Percentiles rank a stretch among this genome's conserved stretches.
These are phyloP conservation scores for Ophiosphaerella narmari DNA, from an alignment of 2,329 filamentous ascomycete genomes.

Conservation along the genomic window DNA sequence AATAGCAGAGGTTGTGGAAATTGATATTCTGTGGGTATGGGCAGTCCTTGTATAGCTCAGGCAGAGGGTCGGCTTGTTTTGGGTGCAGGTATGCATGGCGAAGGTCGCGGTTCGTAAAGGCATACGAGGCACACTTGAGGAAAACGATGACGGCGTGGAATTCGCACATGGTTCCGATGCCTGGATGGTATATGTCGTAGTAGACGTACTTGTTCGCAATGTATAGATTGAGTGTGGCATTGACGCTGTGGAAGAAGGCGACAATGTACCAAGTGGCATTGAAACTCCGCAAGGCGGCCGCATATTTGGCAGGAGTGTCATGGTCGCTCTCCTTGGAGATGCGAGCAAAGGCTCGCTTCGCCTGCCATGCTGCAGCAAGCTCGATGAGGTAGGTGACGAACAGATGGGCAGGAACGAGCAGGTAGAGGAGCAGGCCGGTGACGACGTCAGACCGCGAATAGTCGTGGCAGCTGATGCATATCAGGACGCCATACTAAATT, in stretches of 20 bases:
- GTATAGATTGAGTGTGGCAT: conserved; percentile 78
- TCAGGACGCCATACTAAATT: conserved; percentile 84
- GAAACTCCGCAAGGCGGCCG: conserved; percentile 67
- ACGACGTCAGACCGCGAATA: conserved; percentile 78
- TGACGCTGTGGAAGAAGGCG: conserved; percentile 79
- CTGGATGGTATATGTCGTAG: conserved; percentile 86
- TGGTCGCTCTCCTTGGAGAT: conserved; percentile 51
- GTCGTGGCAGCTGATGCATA: conserved; percentile 88
- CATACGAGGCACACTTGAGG: conserved; percentile 95
- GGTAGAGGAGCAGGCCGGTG: conserved; percentile 77
- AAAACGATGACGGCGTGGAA: conserved; percentile 93
- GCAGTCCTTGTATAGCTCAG: conserved; percentile 79
- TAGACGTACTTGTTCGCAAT: conserved; percentile 87
- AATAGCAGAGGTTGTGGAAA: conserved; percentile 84
- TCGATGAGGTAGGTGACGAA: conserved; percentile 92
- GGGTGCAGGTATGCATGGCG: conserved; percentile 88
- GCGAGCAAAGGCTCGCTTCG: conserved; percentile 68
- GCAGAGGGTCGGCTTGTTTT: conserved; percentile 70
- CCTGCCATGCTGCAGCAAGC: conserved; percentile 77
- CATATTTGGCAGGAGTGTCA: conserved; percentile 59
- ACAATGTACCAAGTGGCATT: conserved; percentile 78
- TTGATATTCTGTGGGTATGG: conserved; percentile 93
- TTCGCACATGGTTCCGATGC: conserved; percentile 89
- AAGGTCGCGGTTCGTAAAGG: conserved; percentile 93
- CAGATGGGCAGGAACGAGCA: conserved; percentile 87